phyloP scores from a whole-genome alignment of 768 basidiomycete species.

The Chiua virens region DNA sequence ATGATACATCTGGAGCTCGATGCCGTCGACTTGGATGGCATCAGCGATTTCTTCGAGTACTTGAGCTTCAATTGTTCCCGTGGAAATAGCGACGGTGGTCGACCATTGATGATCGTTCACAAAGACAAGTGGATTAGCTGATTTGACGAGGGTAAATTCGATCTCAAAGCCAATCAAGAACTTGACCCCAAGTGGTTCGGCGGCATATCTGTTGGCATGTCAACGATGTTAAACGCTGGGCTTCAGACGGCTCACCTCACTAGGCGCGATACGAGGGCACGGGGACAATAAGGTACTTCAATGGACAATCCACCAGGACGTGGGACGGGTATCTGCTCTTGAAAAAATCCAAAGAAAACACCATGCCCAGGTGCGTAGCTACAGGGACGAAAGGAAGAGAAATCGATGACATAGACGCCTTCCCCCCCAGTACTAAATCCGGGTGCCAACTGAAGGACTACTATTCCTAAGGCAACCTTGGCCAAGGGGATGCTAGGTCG shows the following conservation, averaged over 20 bases:
- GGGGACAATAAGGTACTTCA: constrained; percentile 57
- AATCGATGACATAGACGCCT: constrained; percentile 57
- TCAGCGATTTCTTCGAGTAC: constrained; percentile 62
- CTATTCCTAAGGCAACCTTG: constrained; percentile 50
- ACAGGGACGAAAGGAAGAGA: constrained; percentile 50
- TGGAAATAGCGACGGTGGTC: constrained; percentile 32
- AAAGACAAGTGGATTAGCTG: constrained; percentile 43
- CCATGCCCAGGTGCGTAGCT: constrained; percentile 62
- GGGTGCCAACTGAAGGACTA: constrained; percentile 43
- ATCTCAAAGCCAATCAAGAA: constrained; percentile 71
- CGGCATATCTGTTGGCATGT: constrained; percentile 32
- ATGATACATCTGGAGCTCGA: constrained; percentile 70
- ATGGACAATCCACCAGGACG: constrained; percentile 34
- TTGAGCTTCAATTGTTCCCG: constrained; percentile 47
- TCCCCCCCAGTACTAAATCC: constrained; percentile 60
- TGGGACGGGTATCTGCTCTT: constrained; percentile 50
- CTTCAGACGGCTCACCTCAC: constrained; percentile 42
- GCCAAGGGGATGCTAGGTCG: constrained; percentile 55
- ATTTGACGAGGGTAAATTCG: constrained; percentile 66
- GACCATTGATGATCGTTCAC: constrained; percentile 51
- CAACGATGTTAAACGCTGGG: neutral
- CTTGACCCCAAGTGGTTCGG: constrained; percentile 33
- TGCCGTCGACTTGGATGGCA: constrained; percentile 44
- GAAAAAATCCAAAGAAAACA: constrained; percentile 66
- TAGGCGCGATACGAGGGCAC: constrained; percentile 51